Evolutionary conservation across 306 rosid species (phyloP).

Genomic region (Prunus mongolica): DNA sequence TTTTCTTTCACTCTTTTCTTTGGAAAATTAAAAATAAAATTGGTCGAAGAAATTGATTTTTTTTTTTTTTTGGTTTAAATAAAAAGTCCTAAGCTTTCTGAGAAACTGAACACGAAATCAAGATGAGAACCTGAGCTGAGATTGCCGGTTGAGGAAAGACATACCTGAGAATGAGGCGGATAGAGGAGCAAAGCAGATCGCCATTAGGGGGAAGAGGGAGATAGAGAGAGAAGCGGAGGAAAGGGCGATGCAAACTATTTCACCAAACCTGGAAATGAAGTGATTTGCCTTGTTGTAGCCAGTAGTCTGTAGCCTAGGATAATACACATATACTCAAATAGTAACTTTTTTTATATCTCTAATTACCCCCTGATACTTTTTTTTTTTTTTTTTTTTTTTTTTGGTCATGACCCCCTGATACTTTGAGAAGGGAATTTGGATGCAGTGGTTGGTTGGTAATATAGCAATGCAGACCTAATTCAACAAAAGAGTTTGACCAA

Average conservation of each 20-base stretch:
- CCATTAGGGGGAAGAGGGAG: conserved; percentile 33
- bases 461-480: neutral
- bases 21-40: too few species aligned
- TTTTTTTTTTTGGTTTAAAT: neutral
- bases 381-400: too few species aligned
- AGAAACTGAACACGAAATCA: neutral
- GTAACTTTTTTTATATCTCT: neutral
- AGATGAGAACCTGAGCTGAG: too few species aligned
- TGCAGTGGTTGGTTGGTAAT: too few species aligned
- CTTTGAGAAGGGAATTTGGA: neutral
- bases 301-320: neutral
- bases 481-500: neutral
- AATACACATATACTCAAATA: neutral
- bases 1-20: too few species aligned
- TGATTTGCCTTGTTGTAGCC: neutral
- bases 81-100: neutral
- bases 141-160: conserved; percentile 1
- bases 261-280: neutral
- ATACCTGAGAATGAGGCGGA: conserved; percentile 14
- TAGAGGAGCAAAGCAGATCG: conserved; percentile 50
- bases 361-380: neutral
- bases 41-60: neutral
- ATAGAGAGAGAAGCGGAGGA: neutral
- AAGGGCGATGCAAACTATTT: neutral
- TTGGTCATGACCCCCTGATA: neutral